Percentiles rank a stretch among this genome's conserved stretches.
phyloP scores from a whole-genome alignment of 805 yeast species.

The Wickerhamomyces subpelliculosus region DNA sequence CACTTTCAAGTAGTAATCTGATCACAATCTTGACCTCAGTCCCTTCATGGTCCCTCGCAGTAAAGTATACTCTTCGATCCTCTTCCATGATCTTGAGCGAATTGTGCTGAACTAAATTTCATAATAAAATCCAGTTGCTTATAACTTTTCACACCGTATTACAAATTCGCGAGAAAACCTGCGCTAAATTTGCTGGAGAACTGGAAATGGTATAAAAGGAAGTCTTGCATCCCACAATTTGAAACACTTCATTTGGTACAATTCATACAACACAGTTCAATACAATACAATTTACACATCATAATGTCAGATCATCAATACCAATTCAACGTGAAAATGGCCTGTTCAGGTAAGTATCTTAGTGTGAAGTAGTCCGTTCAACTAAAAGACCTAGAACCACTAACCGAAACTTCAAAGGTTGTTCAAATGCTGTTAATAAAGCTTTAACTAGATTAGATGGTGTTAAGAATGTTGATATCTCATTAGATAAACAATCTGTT shows the following conservation, averaged over 20 bases:
- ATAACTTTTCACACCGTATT: too few species aligned
- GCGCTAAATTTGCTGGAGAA: too few species aligned
- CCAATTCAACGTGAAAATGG: conserved; percentile 77
- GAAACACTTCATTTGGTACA: too few species aligned
- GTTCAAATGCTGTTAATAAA: conserved; percentile 80
- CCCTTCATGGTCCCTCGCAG: not conserved
- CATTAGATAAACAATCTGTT: conserved; percentile 77
- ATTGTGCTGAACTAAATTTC: too few species aligned
- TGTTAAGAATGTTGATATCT: conserved; percentile 63
- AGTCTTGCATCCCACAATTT: not conserved
- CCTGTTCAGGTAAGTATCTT: conserved; percentile 52
- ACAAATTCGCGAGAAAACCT: too few species aligned
- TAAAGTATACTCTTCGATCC: not conserved
- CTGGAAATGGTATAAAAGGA: too few species aligned
- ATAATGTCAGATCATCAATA: conserved; percentile 53
- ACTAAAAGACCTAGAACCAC: not conserved
- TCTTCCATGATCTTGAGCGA: not conserved
- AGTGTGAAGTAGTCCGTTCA: not conserved
- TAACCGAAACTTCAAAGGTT: too few species aligned
- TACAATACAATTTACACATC: not conserved
- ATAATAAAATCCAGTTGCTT: too few species aligned
- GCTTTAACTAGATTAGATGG: conserved; percentile 69
- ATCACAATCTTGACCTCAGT: not conserved
- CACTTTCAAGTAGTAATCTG: not conserved
- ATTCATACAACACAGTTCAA: not conserved